Conservation (phyloP, 768 basidiomycete genomes). For the Exidia glandulosa region DNA sequence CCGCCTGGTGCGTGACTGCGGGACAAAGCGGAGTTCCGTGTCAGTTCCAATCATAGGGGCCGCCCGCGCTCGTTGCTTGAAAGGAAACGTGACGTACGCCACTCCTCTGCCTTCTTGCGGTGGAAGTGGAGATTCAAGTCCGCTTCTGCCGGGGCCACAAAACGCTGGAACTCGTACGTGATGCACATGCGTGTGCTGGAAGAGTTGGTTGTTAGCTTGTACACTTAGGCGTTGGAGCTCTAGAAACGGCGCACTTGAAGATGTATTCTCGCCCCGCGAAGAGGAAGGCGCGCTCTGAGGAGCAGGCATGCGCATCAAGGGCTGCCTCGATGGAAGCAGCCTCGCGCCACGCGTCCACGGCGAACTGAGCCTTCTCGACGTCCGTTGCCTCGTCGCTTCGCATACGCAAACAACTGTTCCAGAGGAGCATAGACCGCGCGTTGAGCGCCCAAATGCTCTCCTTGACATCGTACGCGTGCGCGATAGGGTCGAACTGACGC, state of each 20-base stretch:
- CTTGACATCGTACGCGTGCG: constrained; percentile 44
- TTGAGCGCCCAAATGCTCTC: constrained; percentile 76
- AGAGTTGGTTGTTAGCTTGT: constrained; percentile 1
- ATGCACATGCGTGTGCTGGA: constrained; percentile 55
- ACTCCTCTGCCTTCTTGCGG: constrained; percentile 52
- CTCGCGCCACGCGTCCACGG: constrained; percentile 56
- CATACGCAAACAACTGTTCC: constrained; percentile 57
- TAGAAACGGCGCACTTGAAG: constrained; percentile 46
- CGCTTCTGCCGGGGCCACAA: constrained; percentile 38
- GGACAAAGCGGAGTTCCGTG: constrained; percentile 30
- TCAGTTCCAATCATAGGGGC: not conserved
- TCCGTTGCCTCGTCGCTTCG: constrained; percentile 29
- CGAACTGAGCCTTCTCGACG: constrained; percentile 48
- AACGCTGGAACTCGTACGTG: constrained; percentile 55
- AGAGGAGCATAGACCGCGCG: constrained; percentile 71
- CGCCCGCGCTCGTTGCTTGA: not conserved
- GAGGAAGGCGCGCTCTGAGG: constrained; percentile 53
- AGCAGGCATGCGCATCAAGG: constrained; percentile 57
- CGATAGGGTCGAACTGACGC: constrained; percentile 22
- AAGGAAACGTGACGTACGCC: constrained; percentile 38
- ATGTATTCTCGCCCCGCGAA: constrained; percentile 62
- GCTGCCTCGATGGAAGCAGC: constrained; percentile 55
- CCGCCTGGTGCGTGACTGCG: constrained; percentile 60
- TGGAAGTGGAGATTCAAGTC: constrained; percentile 22
- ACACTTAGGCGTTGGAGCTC: not conserved